These are phyloP conservation scores for Tetrapisispora arboricola DNA, from an alignment of 805 yeast species.

Conservation along the genomic window DNA sequence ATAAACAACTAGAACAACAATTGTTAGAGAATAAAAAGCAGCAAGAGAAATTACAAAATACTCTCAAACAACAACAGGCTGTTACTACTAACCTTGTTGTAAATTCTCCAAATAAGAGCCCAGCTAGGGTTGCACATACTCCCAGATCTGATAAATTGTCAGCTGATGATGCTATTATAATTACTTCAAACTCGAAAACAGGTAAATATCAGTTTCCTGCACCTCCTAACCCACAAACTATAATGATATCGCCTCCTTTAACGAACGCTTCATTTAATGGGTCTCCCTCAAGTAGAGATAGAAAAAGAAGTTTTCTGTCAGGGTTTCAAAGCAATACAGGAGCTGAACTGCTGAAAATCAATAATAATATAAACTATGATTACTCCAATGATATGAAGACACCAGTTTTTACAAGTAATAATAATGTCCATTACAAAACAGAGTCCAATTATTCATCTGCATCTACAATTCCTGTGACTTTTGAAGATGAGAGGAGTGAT, in stretches of 20 bases:
- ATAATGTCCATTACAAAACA: conserved; percentile 13
- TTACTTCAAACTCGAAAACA: conserved; percentile 24
- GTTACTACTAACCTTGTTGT: conserved; percentile 1
- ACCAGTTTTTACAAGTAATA: not conserved
- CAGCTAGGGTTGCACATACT: conserved; percentile 6
- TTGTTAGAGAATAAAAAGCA: conserved; percentile 21
- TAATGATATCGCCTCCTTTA: conserved; percentile 4
- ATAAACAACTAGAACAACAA: conserved; percentile 22
- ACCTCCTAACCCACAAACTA: conserved; percentile 20
- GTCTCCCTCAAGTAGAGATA: conserved; percentile 9
- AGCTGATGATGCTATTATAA: conserved; percentile 12
- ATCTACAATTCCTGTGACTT: conserved; percentile 23
- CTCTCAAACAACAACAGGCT: conserved; percentile 17
- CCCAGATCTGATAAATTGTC: conserved; percentile 7
- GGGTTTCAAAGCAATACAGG: conserved; percentile 1
- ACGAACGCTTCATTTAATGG: conserved; percentile 3
- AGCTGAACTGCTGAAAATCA: not conserved
- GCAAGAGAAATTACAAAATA: conserved; percentile 21
- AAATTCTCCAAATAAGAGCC: conserved; percentile 1
- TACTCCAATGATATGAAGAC: not conserved
- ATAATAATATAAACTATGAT: not conserved
- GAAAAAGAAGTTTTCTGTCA: conserved; percentile 1
- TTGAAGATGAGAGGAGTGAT: conserved; percentile 14
- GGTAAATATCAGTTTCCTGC: conserved; percentile 30
- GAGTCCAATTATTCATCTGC: conserved; percentile 24